A percentile compares a stretch with the other conserved stretches of the same genome.
phyloP scores from a whole-genome alignment of 2,329 filamentous ascomycete genomes.

The Amphichorda felina region DNA sequence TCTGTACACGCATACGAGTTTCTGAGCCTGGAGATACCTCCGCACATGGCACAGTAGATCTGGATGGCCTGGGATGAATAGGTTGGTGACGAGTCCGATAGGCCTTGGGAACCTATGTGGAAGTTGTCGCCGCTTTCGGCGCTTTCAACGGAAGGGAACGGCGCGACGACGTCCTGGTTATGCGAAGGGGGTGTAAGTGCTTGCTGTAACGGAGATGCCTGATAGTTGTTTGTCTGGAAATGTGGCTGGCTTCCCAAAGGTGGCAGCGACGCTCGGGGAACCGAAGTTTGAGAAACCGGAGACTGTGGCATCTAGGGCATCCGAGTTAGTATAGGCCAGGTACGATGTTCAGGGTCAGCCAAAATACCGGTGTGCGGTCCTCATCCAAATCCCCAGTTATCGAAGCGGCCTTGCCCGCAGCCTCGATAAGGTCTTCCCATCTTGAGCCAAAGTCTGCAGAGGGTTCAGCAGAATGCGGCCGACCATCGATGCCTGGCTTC shows the following conservation, averaged over 20 bases:
- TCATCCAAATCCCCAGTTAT: constrained; percentile 75
- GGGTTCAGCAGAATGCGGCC: constrained; percentile 80
- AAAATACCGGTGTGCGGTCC: constrained; percentile 75
- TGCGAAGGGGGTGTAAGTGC: constrained; percentile 75
- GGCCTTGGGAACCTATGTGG: constrained; percentile 53
- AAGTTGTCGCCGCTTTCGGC: constrained; percentile 60
- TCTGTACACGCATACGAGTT: constrained; percentile 92
- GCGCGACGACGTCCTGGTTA: constrained; percentile 55
- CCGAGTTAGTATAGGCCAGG: background rate
- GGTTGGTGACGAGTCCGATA: constrained; percentile 60
- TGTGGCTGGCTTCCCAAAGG: constrained; percentile 47
- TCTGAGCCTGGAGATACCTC: constrained; percentile 61
- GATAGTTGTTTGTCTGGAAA: constrained; percentile 56
- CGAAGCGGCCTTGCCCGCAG: constrained; percentile 60
- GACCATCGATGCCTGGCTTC: constrained; percentile 56
- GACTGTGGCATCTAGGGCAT: constrained; percentile 48
- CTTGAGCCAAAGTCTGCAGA: constrained; percentile 73
- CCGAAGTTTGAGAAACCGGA: constrained; percentile 51
- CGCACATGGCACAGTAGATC: constrained; percentile 87
- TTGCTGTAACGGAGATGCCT: constrained; percentile 83
- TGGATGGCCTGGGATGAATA: constrained; percentile 67
- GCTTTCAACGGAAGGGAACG: constrained; percentile 84
- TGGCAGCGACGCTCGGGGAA: constrained; percentile 49
- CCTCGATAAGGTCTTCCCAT: constrained; percentile 95
- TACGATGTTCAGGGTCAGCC: background rate